These are phyloP conservation scores for Adansonia gregorii DNA, from an alignment of 441 rosid species.

Conservation along the genomic window DNA sequence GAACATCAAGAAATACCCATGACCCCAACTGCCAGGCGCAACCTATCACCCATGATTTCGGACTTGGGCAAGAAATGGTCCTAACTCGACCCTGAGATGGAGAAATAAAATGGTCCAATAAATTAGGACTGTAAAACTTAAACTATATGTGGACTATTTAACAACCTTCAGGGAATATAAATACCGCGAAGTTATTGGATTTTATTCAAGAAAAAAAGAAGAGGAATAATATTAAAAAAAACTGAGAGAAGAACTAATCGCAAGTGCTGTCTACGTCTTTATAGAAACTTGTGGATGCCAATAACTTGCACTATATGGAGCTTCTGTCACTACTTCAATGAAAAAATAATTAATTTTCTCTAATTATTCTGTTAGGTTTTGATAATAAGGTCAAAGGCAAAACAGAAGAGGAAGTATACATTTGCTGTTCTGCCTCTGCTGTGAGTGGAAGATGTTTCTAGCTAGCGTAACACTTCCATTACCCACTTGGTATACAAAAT, in stretches of 20 bases:
- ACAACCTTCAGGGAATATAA: slow-evolving; percentile 33
- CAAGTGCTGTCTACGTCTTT: slow-evolving; percentile 36
- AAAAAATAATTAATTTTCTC: background rate
- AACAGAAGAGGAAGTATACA: background rate
- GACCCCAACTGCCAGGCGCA: slow-evolving; percentile 62
- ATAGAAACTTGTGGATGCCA: slow-evolving; percentile 36
- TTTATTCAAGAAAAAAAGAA: background rate
- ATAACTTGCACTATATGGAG: slow-evolving; percentile 13
- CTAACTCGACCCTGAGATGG: background rate
- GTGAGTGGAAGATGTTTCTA: slow-evolving; percentile 42
- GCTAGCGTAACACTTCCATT: slow-evolving; percentile 14
- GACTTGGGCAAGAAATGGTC: slow-evolving; percentile 27
- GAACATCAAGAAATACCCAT: slow-evolving; percentile 44
- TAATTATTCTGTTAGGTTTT: background rate
- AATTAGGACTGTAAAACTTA: background rate
- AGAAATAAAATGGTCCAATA: slow-evolving; percentile 10
- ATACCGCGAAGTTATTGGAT: slow-evolving; percentile 26
- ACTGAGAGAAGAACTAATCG: slow-evolving; percentile 19
- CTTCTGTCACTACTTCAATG: slow-evolving; percentile 12
- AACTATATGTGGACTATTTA: slow-evolving; percentile 21
- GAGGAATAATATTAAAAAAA: slow-evolving; percentile 33
- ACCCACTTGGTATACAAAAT: slow-evolving; percentile 22
- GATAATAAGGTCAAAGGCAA: background rate
- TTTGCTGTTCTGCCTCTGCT: slow-evolving; percentile 14
- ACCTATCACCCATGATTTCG: slow-evolving; percentile 55